Evolutionary conservation across 768 basidiomycete genomes (phyloP).

Genomic region (Lactifluus volemus): DNA sequence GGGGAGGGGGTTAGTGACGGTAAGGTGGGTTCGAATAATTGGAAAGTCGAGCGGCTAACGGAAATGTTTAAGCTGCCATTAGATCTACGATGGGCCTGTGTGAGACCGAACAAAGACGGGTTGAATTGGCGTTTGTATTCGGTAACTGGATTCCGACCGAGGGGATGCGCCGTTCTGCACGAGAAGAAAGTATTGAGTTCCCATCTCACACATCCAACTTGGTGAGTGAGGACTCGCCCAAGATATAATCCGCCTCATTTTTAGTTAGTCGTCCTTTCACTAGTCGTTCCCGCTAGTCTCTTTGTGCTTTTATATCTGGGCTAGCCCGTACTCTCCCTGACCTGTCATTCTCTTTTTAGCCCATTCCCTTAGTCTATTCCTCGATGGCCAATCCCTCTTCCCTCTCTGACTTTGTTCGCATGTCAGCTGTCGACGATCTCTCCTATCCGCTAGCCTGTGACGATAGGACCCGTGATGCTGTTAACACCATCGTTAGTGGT

Average conservation of each 20-base stretch:
- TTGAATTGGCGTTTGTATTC: constrained; percentile 16
- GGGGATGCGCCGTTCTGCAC: constrained; percentile 12
- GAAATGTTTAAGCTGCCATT: constrained; percentile 18
- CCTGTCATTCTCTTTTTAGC: constrained; percentile 7
- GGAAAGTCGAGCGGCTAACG: constrained; percentile 17
- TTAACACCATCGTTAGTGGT: constrained; percentile 55
- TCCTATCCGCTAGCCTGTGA: constrained; percentile 18
- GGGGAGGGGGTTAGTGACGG: constrained; percentile 7
- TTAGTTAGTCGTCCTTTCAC: constrained; percentile 10
- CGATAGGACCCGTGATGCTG: constrained; percentile 38
- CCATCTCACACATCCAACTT: constrained; percentile 13
- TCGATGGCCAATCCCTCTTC: constrained; percentile 17
- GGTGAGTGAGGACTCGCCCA: not conserved
- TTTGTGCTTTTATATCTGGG: constrained; percentile 6
- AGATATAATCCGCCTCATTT: constrained; percentile 18
- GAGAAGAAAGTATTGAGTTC: constrained; percentile 9
- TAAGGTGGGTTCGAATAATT: constrained; percentile 10
- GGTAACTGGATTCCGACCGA: constrained; percentile 13
- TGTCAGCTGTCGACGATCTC: constrained; percentile 20
- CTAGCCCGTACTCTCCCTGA: not conserved
- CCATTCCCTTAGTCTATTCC: constrained; percentile 3
- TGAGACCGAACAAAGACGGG: constrained; percentile 17
- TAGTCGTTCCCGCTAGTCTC: constrained; percentile 7
- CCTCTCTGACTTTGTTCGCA: constrained; percentile 20
- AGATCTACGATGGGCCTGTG: constrained; percentile 13